phyloP scores from a whole-genome alignment of 106 monocot species.

The Platanthera guangdongensis region DNA sequence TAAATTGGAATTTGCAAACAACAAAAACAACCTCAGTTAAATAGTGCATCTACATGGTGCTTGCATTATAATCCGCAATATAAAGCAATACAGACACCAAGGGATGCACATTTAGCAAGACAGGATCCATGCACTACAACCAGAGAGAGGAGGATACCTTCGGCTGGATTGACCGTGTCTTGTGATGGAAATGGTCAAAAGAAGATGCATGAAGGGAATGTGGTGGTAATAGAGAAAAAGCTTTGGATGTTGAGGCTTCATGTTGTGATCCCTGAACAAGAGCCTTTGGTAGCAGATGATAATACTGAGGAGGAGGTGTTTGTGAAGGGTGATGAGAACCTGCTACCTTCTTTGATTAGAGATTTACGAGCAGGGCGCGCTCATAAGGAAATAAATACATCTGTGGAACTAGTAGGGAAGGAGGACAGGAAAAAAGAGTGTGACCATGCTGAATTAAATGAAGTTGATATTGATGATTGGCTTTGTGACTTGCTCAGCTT shows the following conservation, averaged over 20 bases:
- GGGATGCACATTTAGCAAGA: too few species aligned
- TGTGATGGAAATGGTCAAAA: slow-evolving; percentile 16
- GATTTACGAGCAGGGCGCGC: not conserved
- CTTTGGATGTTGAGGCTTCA: slow-evolving; percentile 55
- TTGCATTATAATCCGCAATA: too few species aligned
- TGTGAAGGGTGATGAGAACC: slow-evolving; percentile 25
- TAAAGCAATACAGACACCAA: too few species aligned
- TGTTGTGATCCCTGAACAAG: slow-evolving; percentile 65
- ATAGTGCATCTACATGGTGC: too few species aligned
- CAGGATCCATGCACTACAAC: too few species aligned
- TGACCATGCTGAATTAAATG: slow-evolving; percentile 74
- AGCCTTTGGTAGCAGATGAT: slow-evolving; percentile 51
- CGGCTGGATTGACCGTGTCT: slow-evolving; percentile 38
- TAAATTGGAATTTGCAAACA: too few species aligned
- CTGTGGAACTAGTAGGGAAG: slow-evolving; percentile 25
- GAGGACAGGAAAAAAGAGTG: slow-evolving; percentile 50
- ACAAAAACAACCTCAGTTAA: too few species aligned
- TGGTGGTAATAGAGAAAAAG: slow-evolving; percentile 5
- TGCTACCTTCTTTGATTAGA: slow-evolving; percentile 11
- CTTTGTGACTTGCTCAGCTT: slow-evolving; percentile 81
- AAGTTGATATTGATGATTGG: slow-evolving; percentile 95
- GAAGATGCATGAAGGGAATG: slow-evolving; percentile 13
- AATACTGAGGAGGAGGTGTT: slow-evolving; percentile 22
- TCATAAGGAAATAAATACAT: slow-evolving; percentile 10
- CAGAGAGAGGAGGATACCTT: too few species aligned